phyloP scores from a whole-genome alignment of 2,329 filamentous ascomycete species.

The Colletotrichum cereale region DNA sequence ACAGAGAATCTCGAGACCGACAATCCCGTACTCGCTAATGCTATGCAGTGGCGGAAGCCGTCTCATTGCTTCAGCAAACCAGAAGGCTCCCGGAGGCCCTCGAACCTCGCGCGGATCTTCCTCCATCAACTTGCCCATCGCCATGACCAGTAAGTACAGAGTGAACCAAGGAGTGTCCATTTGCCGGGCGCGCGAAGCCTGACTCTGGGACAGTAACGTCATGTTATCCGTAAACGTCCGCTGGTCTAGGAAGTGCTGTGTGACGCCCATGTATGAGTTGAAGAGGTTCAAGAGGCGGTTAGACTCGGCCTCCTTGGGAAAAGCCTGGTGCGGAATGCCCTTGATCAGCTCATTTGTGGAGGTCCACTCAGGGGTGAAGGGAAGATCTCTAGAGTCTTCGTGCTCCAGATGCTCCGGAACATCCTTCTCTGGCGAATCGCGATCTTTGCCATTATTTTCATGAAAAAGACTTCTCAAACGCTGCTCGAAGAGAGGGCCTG shows the following conservation, averaged over 20 bases:
- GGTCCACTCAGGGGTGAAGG: slow-evolving; percentile 34
- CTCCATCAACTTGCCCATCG: slow-evolving; percentile 47
- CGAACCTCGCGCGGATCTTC: slow-evolving; percentile 40
- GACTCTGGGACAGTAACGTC: slow-evolving; percentile 44
- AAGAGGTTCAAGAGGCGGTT: slow-evolving; percentile 44
- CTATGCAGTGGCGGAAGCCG: slow-evolving; percentile 45
- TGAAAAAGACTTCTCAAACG: slow-evolving; percentile 30
- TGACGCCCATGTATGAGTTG: slow-evolving; percentile 44
- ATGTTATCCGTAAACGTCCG: slow-evolving; percentile 45
- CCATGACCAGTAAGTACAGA: slow-evolving; percentile 48
- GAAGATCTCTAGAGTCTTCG: slow-evolving; percentile 22
- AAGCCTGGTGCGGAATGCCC: slow-evolving; percentile 28
- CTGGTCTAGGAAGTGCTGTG: slow-evolving; percentile 48
- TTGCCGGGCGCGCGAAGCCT: slow-evolving; percentile 40
- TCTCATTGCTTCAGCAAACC: slow-evolving; percentile 46
- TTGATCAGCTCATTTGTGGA: slow-evolving; percentile 36
- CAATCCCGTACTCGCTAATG: slow-evolving; percentile 45
- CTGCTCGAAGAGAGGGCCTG: slow-evolving; percentile 33
- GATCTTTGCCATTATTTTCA: slow-evolving; percentile 30
- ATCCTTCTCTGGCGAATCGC: slow-evolving; percentile 27
- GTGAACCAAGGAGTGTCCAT: slow-evolving; percentile 45
- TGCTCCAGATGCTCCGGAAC: slow-evolving; percentile 15
- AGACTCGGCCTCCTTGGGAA: slow-evolving; percentile 42
- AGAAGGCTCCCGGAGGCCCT: slow-evolving; percentile 43
- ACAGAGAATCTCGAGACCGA: slow-evolving; percentile 46